These are phyloP conservation scores for Eremochloa ophiuroides DNA, from an alignment of 176 grass and related monocot genomes.

Conservation along the genomic window DNA sequence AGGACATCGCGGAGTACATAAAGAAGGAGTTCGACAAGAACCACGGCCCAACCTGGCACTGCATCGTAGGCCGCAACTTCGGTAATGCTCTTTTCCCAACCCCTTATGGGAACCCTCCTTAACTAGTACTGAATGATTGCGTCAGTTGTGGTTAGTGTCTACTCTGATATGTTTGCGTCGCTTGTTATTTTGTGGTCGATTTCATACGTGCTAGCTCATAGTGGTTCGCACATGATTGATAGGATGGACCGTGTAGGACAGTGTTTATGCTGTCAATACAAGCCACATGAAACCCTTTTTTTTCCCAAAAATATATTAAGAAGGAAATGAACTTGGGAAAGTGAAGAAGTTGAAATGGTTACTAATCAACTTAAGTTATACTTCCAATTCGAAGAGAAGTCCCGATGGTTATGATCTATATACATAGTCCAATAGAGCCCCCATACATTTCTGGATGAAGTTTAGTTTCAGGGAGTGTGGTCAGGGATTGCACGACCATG, in stretches of 20 bases:
- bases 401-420: not conserved
- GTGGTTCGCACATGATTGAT: not conserved
- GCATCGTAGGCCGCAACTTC: slow-evolving; percentile 98
- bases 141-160: not conserved
- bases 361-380: not conserved
- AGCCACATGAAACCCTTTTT: not conserved
- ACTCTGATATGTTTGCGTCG: not conserved
- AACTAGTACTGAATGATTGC: not conserved
- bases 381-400: not conserved
- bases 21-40: slow-evolving; percentile 99
- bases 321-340: not conserved
- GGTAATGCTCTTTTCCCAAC: slow-evolving; percentile 35
- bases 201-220: not conserved
- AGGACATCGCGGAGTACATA: slow-evolving; percentile 98
- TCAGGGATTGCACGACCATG: not conserved
- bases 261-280: not conserved
- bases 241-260: not conserved
- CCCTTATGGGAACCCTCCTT: not conserved
- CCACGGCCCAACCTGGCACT: slow-evolving; percentile 95
- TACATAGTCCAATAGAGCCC: not conserved
- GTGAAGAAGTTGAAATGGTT: not conserved
- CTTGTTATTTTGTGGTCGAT: not conserved
- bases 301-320: not conserved
- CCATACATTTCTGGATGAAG: not conserved
- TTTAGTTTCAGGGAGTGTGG: not conserved